phyloP scores from a whole-genome alignment of 805 yeast species.

The Spathaspora girioi region DNA sequence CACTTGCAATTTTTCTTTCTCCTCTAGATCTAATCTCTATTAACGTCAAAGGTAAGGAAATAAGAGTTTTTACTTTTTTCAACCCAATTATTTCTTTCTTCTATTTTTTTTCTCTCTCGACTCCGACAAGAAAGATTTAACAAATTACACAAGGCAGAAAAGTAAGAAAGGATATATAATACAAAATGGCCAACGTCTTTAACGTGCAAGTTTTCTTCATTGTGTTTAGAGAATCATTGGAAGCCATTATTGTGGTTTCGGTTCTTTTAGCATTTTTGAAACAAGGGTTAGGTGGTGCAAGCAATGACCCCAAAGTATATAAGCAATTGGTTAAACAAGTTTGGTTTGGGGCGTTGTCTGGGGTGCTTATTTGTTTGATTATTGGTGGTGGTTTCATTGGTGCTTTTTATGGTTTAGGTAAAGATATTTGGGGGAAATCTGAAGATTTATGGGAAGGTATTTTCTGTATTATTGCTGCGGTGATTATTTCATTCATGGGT shows the following conservation, averaged over 20 bases:
- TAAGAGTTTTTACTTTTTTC: background rate
- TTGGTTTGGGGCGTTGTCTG: constrained; percentile 73
- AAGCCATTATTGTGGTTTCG: constrained; percentile 83
- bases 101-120: background rate
- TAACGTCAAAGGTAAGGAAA: background rate
- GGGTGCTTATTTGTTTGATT: constrained; percentile 70
- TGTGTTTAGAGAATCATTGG: constrained; percentile 86
- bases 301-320: constrained; percentile 47
- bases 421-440: constrained; percentile 78
- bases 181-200: constrained; percentile 50
- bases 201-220: constrained; percentile 75
- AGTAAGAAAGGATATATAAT: background rate
- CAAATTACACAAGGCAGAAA: background rate
- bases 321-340: constrained; percentile 65
- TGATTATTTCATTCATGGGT: constrained; percentile 87
- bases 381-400: constrained; percentile 92
- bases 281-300: constrained; percentile 65
- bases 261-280: constrained; percentile 84
- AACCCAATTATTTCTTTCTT: background rate
- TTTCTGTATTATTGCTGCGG: constrained; percentile 80
- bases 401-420: constrained; percentile 75
- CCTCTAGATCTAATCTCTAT: background rate
- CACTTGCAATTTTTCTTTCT: background rate
- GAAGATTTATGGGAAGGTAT: constrained; percentile 96
- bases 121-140: background rate